Evolutionary conservation across 257 asterid species (phyloP).

Genomic region (Dorcoceras hygrometricum): DNA sequence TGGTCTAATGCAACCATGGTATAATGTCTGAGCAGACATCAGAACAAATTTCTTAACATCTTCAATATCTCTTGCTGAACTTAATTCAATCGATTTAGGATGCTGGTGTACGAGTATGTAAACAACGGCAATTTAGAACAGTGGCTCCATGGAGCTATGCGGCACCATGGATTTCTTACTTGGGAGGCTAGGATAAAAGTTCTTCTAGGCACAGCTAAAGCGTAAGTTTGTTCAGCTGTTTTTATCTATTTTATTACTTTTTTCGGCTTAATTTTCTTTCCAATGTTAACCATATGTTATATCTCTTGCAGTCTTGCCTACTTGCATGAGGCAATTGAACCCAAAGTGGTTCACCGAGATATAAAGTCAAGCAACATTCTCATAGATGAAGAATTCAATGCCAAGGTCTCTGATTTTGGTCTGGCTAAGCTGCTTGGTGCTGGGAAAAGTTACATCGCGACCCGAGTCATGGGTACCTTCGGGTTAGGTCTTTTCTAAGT

Average conservation of each 20-base stretch:
- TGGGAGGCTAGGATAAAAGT: slow-evolving; percentile 94
- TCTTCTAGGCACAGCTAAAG: slow-evolving; percentile 97
- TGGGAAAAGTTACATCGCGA: slow-evolving; percentile 90
- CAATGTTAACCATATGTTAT: slow-evolving; percentile 2
- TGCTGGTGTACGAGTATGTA: slow-evolving; percentile 84
- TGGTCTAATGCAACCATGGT: background rate
- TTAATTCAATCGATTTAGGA: slow-evolving; percentile 35
- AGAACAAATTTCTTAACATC: background rate
- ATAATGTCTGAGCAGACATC: background rate
- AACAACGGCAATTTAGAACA: slow-evolving; percentile 91
- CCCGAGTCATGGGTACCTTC: slow-evolving; percentile 97
- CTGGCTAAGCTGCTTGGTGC: slow-evolving; percentile 92
- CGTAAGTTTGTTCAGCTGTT: slow-evolving; percentile 52
- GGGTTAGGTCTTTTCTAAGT: slow-evolving; percentile 50
- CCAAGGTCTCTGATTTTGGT: slow-evolving; percentile 95
- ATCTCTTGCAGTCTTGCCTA: slow-evolving; percentile 71
- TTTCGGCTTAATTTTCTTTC: slow-evolving; percentile 12
- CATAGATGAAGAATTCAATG: slow-evolving; percentile 84
- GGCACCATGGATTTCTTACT: slow-evolving; percentile 82
- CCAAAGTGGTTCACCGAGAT: slow-evolving; percentile 94
- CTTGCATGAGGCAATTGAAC: slow-evolving; percentile 94
- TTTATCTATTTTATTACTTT: background rate
- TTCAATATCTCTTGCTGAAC: background rate
- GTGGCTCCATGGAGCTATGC: slow-evolving; percentile 98
- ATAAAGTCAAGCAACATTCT: slow-evolving; percentile 91